Percentiles rank a stretch among this genome's conserved stretches.
Evolutionary conservation across 2,329 filamentous ascomycete species (phyloP).

Genomic region (Ophiostoma australiae): DNA sequence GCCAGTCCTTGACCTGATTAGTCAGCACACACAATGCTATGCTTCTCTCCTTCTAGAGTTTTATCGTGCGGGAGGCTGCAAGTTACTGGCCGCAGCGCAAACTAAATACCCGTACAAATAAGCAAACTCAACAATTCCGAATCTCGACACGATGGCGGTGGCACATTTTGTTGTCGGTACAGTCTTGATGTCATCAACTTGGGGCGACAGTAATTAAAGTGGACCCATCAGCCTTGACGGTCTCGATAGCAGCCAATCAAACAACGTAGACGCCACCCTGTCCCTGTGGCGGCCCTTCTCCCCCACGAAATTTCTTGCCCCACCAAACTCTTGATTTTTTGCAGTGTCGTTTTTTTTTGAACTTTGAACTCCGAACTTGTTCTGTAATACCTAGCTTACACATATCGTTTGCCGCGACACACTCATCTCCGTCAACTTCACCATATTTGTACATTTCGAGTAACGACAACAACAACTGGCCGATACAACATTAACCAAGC

Average conservation of each 20-base stretch:
- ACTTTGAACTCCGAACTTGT: neutral
- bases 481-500: neutral
- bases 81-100: too few species aligned
- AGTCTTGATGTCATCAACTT: neutral
- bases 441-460: neutral
- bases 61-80: too few species aligned
- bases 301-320: slow-evolving; percentile 27
- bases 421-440: slow-evolving; percentile 7
- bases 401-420: neutral
- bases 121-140: too few species aligned
- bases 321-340: slow-evolving; percentile 25
- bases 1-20: neutral
- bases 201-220: neutral
- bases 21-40: neutral
- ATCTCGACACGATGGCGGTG: neutral
- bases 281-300: neutral
- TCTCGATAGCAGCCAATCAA: neutral
- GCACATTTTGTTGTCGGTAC: neutral
- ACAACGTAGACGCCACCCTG: neutral
- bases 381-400: neutral
- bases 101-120: too few species aligned
- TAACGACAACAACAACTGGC: neutral
- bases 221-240: neutral
- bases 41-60: neutral
- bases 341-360: slow-evolving; percentile 7